These are phyloP conservation scores for Geoglossum glabrum DNA, from an alignment of 495 filamentous ascomycete species.

Conservation along the genomic window DNA sequence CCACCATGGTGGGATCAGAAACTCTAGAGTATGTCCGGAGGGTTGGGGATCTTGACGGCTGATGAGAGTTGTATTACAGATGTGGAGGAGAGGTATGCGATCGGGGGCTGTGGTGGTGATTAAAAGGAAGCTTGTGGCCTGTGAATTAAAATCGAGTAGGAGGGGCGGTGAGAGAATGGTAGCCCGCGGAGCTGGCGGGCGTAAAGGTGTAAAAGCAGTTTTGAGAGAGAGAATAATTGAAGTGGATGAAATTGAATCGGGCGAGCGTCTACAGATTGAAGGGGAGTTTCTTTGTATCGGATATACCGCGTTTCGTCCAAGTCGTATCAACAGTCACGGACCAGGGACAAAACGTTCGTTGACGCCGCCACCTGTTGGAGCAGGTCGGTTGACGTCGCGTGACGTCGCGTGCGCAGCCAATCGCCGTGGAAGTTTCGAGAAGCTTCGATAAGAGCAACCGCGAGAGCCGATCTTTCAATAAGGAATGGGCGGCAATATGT, in stretches of 20 bases:
- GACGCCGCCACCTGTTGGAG: not conserved
- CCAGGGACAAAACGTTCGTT: not conserved
- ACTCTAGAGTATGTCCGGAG: not conserved
- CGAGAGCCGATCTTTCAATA: not conserved
- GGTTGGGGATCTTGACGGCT: not conserved
- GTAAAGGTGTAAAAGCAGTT: not conserved
- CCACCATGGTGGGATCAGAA: conserved; percentile 41
- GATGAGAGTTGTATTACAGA: not conserved
- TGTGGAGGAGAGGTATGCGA: not conserved
- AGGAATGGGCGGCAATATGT: too few species aligned
- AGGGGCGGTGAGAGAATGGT: not conserved
- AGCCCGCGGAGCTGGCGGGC: not conserved
- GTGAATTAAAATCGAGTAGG: not conserved
- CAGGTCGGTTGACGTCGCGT: not conserved
- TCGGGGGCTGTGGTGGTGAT: not conserved
- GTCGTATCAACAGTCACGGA: not conserved
- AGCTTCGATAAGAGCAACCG: not conserved
- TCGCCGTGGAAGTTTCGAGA: not conserved
- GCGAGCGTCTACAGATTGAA: not conserved
- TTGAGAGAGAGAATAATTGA: not conserved
- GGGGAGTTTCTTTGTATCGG: not conserved
- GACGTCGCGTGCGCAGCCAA: not conserved
- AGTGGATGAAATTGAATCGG: not conserved
- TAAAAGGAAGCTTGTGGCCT: not conserved
- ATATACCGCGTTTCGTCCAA: too few species aligned